Conservation (phyloP, 306 rosid genomes). For the Senna siamea region DNA sequence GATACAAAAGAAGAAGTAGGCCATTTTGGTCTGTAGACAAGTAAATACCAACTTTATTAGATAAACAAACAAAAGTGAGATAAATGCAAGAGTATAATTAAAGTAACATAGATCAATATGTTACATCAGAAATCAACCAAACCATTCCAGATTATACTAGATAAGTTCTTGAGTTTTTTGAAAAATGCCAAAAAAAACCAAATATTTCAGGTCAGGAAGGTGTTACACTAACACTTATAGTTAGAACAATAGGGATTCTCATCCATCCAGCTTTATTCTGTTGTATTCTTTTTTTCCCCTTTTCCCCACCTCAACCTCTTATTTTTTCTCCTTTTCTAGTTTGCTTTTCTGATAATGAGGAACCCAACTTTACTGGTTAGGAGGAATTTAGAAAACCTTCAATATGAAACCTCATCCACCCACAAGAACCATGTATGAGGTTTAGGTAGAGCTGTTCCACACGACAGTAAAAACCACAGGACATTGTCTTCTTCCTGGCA, state of each 20-base stretch:
- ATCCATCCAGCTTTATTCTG: background rate
- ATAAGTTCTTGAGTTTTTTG: background rate
- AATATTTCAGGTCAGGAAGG: background rate
- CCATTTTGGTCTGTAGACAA: slow-evolving; percentile 90
- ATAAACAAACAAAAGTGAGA: slow-evolving; percentile 32
- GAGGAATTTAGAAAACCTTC: no score
- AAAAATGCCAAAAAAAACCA: background rate
- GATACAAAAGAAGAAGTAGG: slow-evolving; percentile 90
- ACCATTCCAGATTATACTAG: slow-evolving; percentile 3
- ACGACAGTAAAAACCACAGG: background rate
- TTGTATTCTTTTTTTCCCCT: background rate
- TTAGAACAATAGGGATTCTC: background rate
- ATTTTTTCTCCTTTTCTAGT: background rate
- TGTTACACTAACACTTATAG: background rate
- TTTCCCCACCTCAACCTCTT: background rate
- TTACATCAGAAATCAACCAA: slow-evolving; percentile 28
- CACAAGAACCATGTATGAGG: background rate
- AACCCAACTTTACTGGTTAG: background rate
- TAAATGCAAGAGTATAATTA: slow-evolving; percentile 14
- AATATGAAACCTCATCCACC: background rate
- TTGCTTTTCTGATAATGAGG: background rate
- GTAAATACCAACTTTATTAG: slow-evolving; percentile 41
- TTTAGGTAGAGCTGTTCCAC: background rate
- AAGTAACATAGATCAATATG: background rate
- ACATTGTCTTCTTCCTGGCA: background rate